Base-by-base conservation (phyloP, 2,329 filamentous ascomycete species). In the Colletotrichum endophyticum region DNA sequence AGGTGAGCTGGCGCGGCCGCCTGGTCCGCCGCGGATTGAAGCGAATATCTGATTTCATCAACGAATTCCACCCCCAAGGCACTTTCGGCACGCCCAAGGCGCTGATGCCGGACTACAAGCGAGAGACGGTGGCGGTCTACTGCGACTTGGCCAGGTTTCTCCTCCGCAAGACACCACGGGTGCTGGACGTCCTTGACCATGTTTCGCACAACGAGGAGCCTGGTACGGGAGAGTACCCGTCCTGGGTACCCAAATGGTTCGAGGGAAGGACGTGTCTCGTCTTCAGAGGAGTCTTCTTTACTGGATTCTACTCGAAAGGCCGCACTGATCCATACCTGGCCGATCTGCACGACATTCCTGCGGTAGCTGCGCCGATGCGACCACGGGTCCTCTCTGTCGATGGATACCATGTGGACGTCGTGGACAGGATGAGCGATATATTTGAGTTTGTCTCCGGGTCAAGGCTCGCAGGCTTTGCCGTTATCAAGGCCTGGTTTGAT, bases 231-330 rank as follows among this genome's bases (percentile, higher is more conserved):
- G 73, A 67, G 6, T 78, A 71, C 39, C 77, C 76, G 5, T 78
- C 76, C 19, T 78, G 76, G 77, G 73, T 78, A 16, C 77, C 77
- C 22, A 78, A 78, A 34, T 78, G 77, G 76, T 76, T 78, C 30
- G 73, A 78, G n/a, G 27, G 11, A n/a, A 64, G 63, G 15, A 68
- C 66, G 3, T 78, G 32, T 6, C 59, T 66, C 16, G 70, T 72
- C 8, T 73, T 78, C 25, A 70, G 57, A 28, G 76, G 66, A 6
- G 76, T 66, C 15, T 76, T 62, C 59, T 57, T 78, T 44, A 72
- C 77, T 27, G 77, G 77, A 9, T 70, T 78, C 19, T 76, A 61
- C 28, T 61, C 72, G 11, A 70, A 69, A 22, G 72, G 72, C 13
- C 76, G 72, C 11, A 70, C 66, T 53, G 44, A 22, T 25, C 76